phyloP scores from a whole-genome alignment of 1,284 basidiomycete genomes.

The Microbotryomycetes sp. region DNA sequence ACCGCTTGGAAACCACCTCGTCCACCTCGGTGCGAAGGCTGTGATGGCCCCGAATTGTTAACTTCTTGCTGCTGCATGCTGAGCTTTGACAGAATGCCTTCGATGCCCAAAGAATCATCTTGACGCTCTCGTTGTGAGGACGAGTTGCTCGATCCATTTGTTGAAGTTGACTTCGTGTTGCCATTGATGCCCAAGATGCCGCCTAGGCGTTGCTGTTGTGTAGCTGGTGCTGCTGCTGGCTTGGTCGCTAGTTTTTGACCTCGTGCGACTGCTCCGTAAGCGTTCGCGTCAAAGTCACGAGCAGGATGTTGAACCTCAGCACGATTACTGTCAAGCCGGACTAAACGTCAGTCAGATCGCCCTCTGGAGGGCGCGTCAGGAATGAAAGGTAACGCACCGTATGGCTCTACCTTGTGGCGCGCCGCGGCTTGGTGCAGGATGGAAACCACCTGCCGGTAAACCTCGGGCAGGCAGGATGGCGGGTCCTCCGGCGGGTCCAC shows the following conservation, averaged over 20 bases:
- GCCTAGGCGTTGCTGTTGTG: background rate
- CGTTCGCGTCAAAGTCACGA: conserved; percentile 9
- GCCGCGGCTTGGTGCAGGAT: conserved; percentile 12
- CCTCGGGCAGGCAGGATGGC: conserved; percentile 26
- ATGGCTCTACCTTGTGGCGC: conserved; percentile 11
- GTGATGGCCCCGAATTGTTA: background rate
- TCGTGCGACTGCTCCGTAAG: conserved; percentile 27
- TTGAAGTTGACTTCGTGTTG: background rate
- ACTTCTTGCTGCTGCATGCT: background rate
- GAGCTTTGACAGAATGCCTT: conserved; percentile 15
- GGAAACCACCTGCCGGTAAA: conserved; percentile 31
- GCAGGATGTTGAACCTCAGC: conserved; percentile 11
- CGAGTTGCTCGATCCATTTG: background rate
- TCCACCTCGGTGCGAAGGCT: background rate
- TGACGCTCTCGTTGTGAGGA: background rate
- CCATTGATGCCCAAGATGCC: background rate
- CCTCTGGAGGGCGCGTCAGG: background rate
- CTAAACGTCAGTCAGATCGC: background rate
- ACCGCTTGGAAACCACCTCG: background rate
- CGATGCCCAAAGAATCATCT: conserved; percentile 11
- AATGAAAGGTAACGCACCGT: conserved; percentile 5
- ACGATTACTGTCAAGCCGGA: conserved; percentile 15
- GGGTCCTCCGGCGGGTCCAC: conserved; percentile 21
- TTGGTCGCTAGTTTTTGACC: background rate
- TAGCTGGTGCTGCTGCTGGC: background rate